Conservation (phyloP, 352 stramenopile species). For the Phytopythium aichiense region DNA sequence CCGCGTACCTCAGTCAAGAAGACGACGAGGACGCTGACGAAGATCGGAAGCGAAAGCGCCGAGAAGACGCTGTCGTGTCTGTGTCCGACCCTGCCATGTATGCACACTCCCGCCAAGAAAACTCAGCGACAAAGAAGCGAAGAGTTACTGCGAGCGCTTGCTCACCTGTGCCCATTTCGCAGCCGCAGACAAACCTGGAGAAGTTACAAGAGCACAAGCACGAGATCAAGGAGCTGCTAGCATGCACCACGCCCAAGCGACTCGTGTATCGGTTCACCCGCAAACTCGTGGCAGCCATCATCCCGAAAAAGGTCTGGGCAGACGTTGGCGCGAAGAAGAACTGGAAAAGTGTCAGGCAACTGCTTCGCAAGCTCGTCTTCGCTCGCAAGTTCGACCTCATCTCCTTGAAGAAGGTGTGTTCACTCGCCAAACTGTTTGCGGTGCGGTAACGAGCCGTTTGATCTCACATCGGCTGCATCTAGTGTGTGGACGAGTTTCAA, state of each 20-base stretch:
- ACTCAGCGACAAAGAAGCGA: conserved; percentile 11
- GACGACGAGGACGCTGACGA: conserved; percentile 16
- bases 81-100: conserved; percentile 29
- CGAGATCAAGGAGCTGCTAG: conserved; percentile 38
- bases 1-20: conserved; percentile 57
- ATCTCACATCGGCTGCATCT: background rate
- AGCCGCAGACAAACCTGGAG: conserved; percentile 8
- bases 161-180: background rate
- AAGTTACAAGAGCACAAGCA: conserved; percentile 50
- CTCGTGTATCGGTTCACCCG: conserved; percentile 44
- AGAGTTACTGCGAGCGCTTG: background rate
- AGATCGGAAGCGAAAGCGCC: conserved; percentile 43
- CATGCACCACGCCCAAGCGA: conserved; percentile 39
- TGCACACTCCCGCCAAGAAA: background rate
- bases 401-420: conserved; percentile 45
- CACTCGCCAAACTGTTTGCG: background rate
- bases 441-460: background rate
- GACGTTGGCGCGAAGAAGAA: conserved; percentile 26
- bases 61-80: conserved; percentile 44
- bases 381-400: conserved; percentile 58
- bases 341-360: conserved; percentile 44
- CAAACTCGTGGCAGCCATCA: conserved; percentile 39
- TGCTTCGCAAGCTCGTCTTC: conserved; percentile 42
- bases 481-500: conserved; percentile 34
- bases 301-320: conserved; percentile 65